phyloP scores from a whole-genome alignment of 2,329 filamentous ascomycete genomes.

The Berkeleyomyces rouxiae region DNA sequence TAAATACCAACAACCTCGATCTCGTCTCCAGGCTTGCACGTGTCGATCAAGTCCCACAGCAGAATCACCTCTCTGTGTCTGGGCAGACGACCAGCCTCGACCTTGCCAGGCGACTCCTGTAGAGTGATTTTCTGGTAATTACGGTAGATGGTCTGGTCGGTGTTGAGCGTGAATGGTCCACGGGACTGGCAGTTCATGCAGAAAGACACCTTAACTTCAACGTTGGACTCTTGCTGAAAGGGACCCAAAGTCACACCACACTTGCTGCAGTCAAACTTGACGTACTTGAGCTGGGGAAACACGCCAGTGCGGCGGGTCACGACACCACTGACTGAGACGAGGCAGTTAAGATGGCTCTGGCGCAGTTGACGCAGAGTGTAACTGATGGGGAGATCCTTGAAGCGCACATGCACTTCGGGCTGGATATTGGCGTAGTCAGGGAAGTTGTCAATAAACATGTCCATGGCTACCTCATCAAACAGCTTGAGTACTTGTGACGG shows the following conservation, averaged over 20 bases:
- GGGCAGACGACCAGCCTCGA: constrained; percentile 85
- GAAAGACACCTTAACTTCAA: constrained; percentile 90
- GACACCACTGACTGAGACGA: constrained; percentile 86
- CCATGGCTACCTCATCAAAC: constrained; percentile 93
- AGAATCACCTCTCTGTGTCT: constrained; percentile 88
- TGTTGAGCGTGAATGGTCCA: constrained; percentile 88
- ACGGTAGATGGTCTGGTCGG: constrained; percentile 93
- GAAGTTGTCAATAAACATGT: constrained; percentile 88
- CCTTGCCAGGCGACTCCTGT: constrained; percentile 91
- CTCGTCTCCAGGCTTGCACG: constrained; percentile 91
- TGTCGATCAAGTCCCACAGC: constrained; percentile 92
- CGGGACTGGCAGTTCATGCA: constrained; percentile 93
- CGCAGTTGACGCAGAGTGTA: constrained; percentile 91
- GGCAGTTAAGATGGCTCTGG: constrained; percentile 87
- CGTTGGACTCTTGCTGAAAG: constrained; percentile 92
- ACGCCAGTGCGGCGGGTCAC: constrained; percentile 89
- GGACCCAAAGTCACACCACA: constrained; percentile 83
- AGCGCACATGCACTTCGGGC: constrained; percentile 92
- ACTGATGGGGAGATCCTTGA: constrained; percentile 83
- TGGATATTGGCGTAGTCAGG: constrained; percentile 96
- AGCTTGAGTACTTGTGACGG: constrained; percentile 90
- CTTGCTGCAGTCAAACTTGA: constrained; percentile 94
- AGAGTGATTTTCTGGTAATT: constrained; percentile 98
- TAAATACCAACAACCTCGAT: constrained; percentile 95
- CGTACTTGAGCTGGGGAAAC: constrained; percentile 94